These are phyloP conservation scores for Jamesozyma rosinii DNA, from an alignment of 805 yeast genomes.

Conservation along the genomic window DNA sequence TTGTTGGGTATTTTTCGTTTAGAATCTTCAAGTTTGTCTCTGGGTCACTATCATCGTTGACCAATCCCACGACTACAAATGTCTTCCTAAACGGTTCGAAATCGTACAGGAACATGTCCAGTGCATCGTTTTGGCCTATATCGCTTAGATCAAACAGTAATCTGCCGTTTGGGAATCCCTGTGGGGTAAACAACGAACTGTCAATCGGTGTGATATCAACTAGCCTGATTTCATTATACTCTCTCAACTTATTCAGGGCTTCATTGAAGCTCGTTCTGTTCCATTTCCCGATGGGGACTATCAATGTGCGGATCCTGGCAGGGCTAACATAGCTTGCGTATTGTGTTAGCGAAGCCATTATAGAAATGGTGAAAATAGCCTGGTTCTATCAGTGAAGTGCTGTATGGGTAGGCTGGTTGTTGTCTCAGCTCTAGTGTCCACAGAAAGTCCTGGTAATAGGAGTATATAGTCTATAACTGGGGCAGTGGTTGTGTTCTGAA, in stretches of 20 bases:
- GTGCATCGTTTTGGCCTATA: slow-evolving; percentile 36
- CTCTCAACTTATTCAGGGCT: slow-evolving; percentile 37
- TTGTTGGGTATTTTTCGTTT: slow-evolving; percentile 22
- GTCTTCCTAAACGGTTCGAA: slow-evolving; percentile 84
- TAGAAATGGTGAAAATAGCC: too few relatives aligned
- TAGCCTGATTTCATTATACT: slow-evolving; percentile 55
- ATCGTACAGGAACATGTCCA: slow-evolving; percentile 64
- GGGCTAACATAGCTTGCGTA: slow-evolving; percentile 42
- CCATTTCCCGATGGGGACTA: slow-evolving; percentile 57
- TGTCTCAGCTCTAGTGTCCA: too few relatives aligned
- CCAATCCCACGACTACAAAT: slow-evolving; percentile 49
- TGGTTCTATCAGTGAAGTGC: too few relatives aligned
- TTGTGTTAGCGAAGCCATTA: slow-evolving; percentile 5
- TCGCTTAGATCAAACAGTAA: slow-evolving; percentile 50
- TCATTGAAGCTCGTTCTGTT: slow-evolving; percentile 30
- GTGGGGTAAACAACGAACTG: slow-evolving; percentile 65
- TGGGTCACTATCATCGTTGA: slow-evolving; percentile 21
- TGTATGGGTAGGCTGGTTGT: too few relatives aligned
- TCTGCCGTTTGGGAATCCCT: slow-evolving; percentile 71
- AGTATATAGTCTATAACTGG: too few relatives aligned
- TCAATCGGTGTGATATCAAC: slow-evolving; percentile 65
- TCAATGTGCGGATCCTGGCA: slow-evolving; percentile 52
- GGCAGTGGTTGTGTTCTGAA: too few relatives aligned
- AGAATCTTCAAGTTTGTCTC: slow-evolving; percentile 33
- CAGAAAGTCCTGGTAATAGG: too few relatives aligned